Conservation (phyloP, 1,284 basidiomycete species). For the Boletellus sp. region DNA sequence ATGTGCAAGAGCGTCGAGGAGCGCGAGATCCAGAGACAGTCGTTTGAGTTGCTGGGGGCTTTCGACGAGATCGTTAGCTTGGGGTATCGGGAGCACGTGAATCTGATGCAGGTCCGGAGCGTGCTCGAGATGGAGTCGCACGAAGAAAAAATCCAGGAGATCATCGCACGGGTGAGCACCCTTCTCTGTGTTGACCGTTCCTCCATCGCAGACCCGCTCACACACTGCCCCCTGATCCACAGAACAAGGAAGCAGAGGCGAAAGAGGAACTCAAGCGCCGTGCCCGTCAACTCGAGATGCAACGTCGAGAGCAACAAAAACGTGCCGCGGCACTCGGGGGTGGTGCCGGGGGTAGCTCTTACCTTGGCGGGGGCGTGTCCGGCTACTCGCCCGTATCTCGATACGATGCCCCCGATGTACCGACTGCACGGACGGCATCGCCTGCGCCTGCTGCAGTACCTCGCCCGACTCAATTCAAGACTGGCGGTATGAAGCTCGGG, state of each 20-base stretch:
- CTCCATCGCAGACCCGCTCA: background rate
- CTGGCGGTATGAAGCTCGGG: constrained; percentile 96
- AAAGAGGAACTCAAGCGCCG: constrained; percentile 99
- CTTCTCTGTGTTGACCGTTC: background rate
- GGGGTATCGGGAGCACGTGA: constrained; percentile 93
- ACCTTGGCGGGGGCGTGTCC: constrained; percentile 61
- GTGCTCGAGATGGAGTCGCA: constrained; percentile 99
- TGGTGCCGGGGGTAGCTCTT: constrained; percentile 48
- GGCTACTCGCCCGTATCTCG: constrained; percentile 71
- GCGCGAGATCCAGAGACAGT: constrained; percentile 85
- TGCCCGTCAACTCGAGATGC: constrained; percentile 98
- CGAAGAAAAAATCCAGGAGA: constrained; percentile 99
- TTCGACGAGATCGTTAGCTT: constrained; percentile 97
- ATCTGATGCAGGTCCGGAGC: constrained; percentile 86
- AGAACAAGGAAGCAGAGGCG: constrained; percentile 99
- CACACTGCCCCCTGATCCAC: background rate
- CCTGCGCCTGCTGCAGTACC: constrained; percentile 46
- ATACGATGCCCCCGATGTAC: constrained; percentile 60
- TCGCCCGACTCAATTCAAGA: constrained; percentile 84
- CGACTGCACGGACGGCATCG: constrained; percentile 45
- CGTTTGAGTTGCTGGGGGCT: constrained; percentile 93
- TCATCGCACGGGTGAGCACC: constrained; percentile 81
- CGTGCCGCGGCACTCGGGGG: constrained; percentile 51
- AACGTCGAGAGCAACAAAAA: constrained; percentile 88
- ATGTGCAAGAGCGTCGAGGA: constrained; percentile 87